A percentile compares a stretch with the other conserved stretches of the same genome.
Evolutionary conservation across 306 rosid genomes (phyloP).

Genomic region (Castanea sativa): DNA sequence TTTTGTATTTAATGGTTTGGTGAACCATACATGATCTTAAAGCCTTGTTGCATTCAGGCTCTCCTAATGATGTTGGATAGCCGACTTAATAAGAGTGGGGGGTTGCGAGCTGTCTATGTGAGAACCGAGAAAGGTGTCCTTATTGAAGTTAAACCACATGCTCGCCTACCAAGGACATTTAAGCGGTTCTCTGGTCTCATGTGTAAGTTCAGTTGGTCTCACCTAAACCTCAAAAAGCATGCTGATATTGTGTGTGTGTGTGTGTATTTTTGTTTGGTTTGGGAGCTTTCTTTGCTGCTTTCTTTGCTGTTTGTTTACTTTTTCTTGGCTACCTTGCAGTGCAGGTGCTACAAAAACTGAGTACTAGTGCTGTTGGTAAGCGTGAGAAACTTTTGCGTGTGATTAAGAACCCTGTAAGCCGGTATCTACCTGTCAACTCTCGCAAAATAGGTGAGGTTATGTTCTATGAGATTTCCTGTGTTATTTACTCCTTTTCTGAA

Average conservation of each 20-base stretch:
- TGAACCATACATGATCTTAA: not conserved
- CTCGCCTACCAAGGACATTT: conserved; percentile 88
- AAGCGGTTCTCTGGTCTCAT: conserved; percentile 80
- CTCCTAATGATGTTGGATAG: conserved; percentile 76
- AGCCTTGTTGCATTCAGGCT: conserved; percentile 42
- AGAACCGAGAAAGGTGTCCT: conserved; percentile 76
- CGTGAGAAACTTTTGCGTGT: conserved; percentile 71
- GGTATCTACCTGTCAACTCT: conserved; percentile 64
- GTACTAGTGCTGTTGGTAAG: conserved; percentile 73
- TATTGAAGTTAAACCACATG: conserved; percentile 74
- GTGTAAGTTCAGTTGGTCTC: conserved; percentile 51
- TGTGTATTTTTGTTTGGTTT: not conserved
- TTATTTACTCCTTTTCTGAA: too few relatives aligned
- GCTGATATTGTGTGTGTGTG: not conserved
- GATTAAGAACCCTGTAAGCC: conserved; percentile 76
- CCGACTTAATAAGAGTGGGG: conserved; percentile 78
- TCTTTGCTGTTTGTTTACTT: conserved; percentile 14
- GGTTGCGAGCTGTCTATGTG: conserved; percentile 66
- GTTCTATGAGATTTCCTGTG: too few relatives aligned
- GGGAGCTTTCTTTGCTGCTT: conserved; percentile 4
- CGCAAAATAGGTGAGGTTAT: conserved; percentile 60
- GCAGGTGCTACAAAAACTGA: conserved; percentile 76
- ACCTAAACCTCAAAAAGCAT: not conserved
- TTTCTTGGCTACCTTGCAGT: conserved; percentile 43
- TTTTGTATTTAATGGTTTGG: not conserved